Percentiles rank a stretch among this genome's conserved stretches.
Conservation (phyloP, 768 basidiomycete species). For the Mycena leptocephala region DNA sequence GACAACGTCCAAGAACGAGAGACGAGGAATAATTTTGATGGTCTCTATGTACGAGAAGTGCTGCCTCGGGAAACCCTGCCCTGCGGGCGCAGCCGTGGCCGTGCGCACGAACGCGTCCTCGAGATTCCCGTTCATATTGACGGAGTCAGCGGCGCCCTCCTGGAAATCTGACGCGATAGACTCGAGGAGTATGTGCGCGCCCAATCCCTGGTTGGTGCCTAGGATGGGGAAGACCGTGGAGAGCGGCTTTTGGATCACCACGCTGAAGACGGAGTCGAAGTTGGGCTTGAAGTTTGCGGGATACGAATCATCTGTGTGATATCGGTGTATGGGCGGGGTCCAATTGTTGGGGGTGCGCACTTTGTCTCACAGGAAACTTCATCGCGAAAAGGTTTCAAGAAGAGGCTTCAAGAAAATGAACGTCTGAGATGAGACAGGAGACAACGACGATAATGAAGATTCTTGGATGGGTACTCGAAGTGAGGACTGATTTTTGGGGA, state of each 20-base stretch:
- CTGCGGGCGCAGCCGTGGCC: constrained; percentile 1
- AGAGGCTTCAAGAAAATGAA: neutral
- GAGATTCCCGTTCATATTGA: constrained; percentile 19
- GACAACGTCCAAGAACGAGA: constrained; percentile 23
- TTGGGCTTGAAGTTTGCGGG: constrained; percentile 36
- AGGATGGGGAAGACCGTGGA: too few species aligned
- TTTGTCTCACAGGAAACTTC: constrained; percentile 13
- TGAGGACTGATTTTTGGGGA: neutral
- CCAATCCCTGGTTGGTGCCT: constrained; percentile 26
- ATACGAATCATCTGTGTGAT: constrained; percentile 14
- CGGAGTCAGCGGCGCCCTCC: neutral
- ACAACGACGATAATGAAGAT: neutral
- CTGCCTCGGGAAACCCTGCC: constrained; percentile 28
- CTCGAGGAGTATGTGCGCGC: constrained; percentile 15
- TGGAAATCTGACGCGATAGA: constrained; percentile 27
- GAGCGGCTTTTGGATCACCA: too few species aligned
- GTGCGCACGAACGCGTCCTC: constrained; percentile 33
- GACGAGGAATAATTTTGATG: constrained; percentile 29
- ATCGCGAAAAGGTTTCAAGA: too few species aligned
- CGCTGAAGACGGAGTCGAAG: too few species aligned
- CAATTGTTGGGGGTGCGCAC: too few species aligned
- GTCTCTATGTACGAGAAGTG: constrained; percentile 28
- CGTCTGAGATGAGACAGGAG: neutral
- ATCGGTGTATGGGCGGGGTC: too few species aligned
- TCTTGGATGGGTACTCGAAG: neutral